phyloP scores from a whole-genome alignment of 805 yeast species.

The Saturnispora hagleri region DNA sequence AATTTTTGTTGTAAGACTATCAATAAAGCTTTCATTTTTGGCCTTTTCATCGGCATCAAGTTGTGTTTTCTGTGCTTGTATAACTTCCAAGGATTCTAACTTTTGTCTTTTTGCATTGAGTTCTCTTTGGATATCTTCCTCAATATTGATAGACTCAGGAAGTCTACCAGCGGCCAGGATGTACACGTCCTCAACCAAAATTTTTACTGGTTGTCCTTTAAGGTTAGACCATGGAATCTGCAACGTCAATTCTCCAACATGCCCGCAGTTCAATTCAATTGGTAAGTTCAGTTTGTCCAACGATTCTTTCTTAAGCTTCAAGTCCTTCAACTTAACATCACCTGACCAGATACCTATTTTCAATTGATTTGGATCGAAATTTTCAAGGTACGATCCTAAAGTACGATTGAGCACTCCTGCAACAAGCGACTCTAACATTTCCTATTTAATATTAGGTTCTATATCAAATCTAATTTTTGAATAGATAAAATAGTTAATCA shows the following conservation, averaged over 20 bases:
- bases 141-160: slow-evolving; percentile 43
- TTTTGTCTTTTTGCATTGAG: slow-evolving; percentile 58
- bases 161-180: slow-evolving; percentile 70
- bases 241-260: slow-evolving; percentile 76
- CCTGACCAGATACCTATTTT: slow-evolving; percentile 98
- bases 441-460: neutral
- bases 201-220: slow-evolving; percentile 85
- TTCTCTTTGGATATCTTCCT: slow-evolving; percentile 51
- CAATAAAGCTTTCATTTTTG: slow-evolving; percentile 75
- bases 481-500: neutral
- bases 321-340: slow-evolving; percentile 76
- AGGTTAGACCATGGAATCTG: slow-evolving; percentile 97
- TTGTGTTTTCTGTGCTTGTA: slow-evolving; percentile 36
- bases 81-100: slow-evolving; percentile 54
- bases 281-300: slow-evolving; percentile 82
- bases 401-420: slow-evolving; percentile 54
- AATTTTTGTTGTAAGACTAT: slow-evolving; percentile 77
- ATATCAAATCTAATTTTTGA: neutral
- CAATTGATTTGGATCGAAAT: slow-evolving; percentile 90
- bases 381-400: slow-evolving; percentile 74
- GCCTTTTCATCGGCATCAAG: slow-evolving; percentile 27
- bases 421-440: slow-evolving; percentile 58
- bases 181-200: slow-evolving; percentile 78
- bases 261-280: slow-evolving; percentile 79
- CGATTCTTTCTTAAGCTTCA: slow-evolving; percentile 79